Evolutionary conservation across 345 rosid species (phyloP), one percentile per base, ranked within the genome.

Genomic region (Brassica carinata): DNA sequence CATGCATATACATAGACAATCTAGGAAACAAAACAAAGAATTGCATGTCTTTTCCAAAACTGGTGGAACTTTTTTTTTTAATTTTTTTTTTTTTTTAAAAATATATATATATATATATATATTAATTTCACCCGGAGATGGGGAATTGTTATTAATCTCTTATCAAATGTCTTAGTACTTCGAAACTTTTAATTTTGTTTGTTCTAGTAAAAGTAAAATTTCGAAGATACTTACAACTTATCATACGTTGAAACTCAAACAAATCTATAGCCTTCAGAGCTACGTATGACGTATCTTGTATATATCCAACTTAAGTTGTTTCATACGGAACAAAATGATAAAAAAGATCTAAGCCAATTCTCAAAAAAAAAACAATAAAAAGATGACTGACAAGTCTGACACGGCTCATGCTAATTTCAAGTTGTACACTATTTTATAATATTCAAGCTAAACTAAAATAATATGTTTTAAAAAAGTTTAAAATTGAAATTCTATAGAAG

Each of bases 371-470:
- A 66, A 67, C 15, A 51, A 19, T 19, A 48, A 9, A 10, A 40
- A 0, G 59, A 30, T 61, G 63, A 4, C 1, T 77, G 53, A 19
- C 67, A 74, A 23, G 64, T 63, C n/a, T 71, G 76, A 71, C 81
- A 68, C 71, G 76, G 11, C 36, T 31, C 57, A 48, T 48, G 19
- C 43, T 26, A 51, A 70, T 51, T 45, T 45, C 75, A 45, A 77
- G 36, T 43, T 61, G 74, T 17, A 29, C 7, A 55, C 9, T 19
- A 57, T 19, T 59, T 53, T 45, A 53, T n/a, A 17, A 53, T 48
- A 40, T 40, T 40, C 11, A 40, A 40, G 11, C 48, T 40, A 40
- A 40, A 5, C 6, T 34, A 5, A 34, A 34, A 34, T 5, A 5
- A 23, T 23, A 23, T 23, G 26, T 23, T 23, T 23, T 23, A 0